Evolutionary conservation across 495 filamentous ascomycete genomes (phyloP).

Genomic region (Umbilicaria muhlenbergii): DNA sequence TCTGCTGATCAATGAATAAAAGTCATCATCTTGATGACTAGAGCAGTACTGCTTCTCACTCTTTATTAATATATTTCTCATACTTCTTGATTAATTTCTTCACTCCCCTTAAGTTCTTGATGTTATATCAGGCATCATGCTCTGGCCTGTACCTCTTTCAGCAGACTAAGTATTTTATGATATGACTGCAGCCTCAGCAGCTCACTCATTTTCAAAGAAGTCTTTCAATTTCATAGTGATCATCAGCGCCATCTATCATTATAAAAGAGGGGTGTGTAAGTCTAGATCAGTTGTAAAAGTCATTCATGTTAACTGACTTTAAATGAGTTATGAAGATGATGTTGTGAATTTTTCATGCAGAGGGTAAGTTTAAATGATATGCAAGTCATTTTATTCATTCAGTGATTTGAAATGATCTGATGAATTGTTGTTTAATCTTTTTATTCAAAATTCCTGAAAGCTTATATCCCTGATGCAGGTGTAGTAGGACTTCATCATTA

Average conservation of each 20-base stretch:
- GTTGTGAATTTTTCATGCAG: background rate
- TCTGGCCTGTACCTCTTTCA: background rate
- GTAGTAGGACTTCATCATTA: background rate
- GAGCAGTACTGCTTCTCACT: too few species aligned
- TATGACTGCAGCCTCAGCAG: constrained; percentile 2
- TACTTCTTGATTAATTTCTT: constrained; percentile 3
- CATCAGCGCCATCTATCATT: background rate
- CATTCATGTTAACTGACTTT: background rate
- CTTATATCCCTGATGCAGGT: background rate
- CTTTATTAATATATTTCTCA: constrained; percentile 5
- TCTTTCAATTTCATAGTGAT: constrained; percentile 4
- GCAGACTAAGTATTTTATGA: constrained; percentile 5
- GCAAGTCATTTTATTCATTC: background rate
- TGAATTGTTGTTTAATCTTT: background rate
- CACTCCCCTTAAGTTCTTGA: constrained; percentile 2
- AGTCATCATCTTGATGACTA: too few species aligned
- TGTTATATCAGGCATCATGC: constrained; percentile 10
- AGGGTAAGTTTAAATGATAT: background rate
- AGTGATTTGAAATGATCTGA: background rate
- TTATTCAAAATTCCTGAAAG: background rate
- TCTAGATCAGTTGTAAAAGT: constrained; percentile 1
- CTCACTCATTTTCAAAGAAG: background rate
- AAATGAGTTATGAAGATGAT: background rate
- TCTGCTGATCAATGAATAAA: too few species aligned
- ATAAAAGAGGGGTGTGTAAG: background rate